Conservation (phyloP, 257 asterid species). For the Solanum sitiens region DNA sequence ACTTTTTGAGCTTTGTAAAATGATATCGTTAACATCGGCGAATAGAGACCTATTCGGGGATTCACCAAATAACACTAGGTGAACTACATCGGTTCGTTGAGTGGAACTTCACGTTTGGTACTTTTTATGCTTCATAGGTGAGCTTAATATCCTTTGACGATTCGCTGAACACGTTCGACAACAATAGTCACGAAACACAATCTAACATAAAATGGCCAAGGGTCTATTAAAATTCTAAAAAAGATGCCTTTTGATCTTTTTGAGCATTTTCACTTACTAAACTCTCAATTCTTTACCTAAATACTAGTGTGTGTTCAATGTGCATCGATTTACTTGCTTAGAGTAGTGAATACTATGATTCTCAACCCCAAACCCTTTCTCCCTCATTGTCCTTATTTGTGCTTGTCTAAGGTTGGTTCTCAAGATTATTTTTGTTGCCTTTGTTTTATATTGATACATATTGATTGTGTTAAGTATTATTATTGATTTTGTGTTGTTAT, state of each 20-base stretch:
- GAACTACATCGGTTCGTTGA: not conserved
- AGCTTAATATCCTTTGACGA: not conserved
- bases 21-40: not conserved
- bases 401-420: not conserved
- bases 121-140: not conserved
- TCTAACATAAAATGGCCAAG: not conserved
- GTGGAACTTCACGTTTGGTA: not conserved
- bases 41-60: no score
- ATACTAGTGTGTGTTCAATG: not conserved
- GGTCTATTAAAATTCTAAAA: no score
- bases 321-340: no score
- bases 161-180: not conserved
- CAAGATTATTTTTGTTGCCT: no score
- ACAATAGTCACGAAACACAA: not conserved
- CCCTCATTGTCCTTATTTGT: not conserved
- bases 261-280: not conserved
- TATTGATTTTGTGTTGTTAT: not conserved
- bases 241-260: not conserved
- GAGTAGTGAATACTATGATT: not conserved
- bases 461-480: not conserved
- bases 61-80: not conserved
- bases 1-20: not conserved
- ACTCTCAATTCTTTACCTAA: not conserved
- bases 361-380: not conserved
- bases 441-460: no score